These are phyloP conservation scores for Rhizopogon vulgaris DNA, from an alignment of 768 basidiomycete genomes.

Conservation along the genomic window DNA sequence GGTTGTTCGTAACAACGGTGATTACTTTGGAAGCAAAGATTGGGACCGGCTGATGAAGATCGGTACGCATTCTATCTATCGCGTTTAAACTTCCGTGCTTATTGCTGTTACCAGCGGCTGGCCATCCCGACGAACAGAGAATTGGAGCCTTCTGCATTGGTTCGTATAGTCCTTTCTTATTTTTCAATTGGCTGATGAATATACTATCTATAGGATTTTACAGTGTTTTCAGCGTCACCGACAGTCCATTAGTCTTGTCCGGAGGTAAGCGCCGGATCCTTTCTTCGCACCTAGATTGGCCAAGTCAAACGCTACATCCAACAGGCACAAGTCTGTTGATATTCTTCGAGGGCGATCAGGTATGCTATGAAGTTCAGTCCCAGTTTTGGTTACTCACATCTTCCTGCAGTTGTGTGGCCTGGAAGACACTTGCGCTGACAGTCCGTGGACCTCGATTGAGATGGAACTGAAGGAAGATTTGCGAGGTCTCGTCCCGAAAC, in stretches of 20 bases:
- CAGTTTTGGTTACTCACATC: background rate
- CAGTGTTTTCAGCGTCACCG: conserved; percentile 23
- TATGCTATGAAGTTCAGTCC: background rate
- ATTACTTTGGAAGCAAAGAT: conserved; percentile 38
- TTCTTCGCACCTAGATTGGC: background rate
- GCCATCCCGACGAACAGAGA: conserved; percentile 48
- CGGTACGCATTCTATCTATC: conserved; percentile 10
- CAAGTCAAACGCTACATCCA: background rate
- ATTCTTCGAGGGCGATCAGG: conserved; percentile 7
- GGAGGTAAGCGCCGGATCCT: conserved; percentile 7
- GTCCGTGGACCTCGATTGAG: conserved; percentile 39
- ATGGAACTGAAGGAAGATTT: conserved; percentile 39
- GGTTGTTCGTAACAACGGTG: conserved; percentile 42
- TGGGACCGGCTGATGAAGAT: conserved; percentile 46
- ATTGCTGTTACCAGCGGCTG: conserved; percentile 30
- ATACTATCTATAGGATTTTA: conserved; percentile 15
- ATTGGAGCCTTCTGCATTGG: conserved; percentile 42
- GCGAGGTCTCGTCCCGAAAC: conserved; percentile 31
- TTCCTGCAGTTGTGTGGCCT: background rate
- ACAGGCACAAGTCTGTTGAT: background rate
- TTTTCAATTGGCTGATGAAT: background rate
- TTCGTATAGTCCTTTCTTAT: conserved; percentile 1
- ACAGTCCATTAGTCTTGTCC: conserved; percentile 21
- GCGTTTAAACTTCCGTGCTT: background rate
- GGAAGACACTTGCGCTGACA: background rate